A percentile compares a stretch with the other conserved stretches of the same genome.
Conservation (phyloP, 169 alveolate genomes). For the Toxoplasma gondii region DNA sequence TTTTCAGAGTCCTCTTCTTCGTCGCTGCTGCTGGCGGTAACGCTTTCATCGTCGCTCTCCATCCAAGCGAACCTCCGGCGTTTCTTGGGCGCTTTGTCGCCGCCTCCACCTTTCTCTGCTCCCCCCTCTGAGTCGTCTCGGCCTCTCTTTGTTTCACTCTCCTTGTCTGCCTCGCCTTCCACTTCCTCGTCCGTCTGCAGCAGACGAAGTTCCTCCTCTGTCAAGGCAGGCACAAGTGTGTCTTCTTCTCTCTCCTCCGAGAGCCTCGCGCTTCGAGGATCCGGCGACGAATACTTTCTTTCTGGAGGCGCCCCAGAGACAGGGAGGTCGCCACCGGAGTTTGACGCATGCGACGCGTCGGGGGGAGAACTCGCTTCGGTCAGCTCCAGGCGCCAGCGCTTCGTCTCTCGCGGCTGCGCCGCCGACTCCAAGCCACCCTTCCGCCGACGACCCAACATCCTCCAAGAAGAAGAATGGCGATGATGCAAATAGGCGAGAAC, state of each 20-base stretch:
- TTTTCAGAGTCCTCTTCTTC: not conserved
- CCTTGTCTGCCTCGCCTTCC: slow-evolving; percentile 23
- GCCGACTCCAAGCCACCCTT: not conserved
- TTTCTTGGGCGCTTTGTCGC: slow-evolving; percentile 2
- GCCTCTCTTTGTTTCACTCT: not conserved
- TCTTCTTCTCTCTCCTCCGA: not conserved
- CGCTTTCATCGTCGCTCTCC: slow-evolving; percentile 47
- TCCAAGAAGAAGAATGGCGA: not conserved
- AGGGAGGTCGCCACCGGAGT: not conserved
- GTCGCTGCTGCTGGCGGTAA: slow-evolving; percentile 50
- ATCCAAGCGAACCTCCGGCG: slow-evolving; percentile 44
- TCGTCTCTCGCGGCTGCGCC: not conserved
- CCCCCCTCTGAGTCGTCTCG: not conserved
- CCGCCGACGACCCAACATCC: not conserved
- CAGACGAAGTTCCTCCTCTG: slow-evolving; percentile 47
- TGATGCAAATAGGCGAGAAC: not conserved
- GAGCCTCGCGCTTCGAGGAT: not conserved
- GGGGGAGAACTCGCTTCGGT: not conserved
- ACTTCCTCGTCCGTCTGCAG: slow-evolving; percentile 47
- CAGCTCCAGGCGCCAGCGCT: not conserved
- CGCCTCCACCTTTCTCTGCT: not conserved
- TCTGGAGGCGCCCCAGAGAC: not conserved
- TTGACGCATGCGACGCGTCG: not conserved
- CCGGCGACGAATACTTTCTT: not conserved
- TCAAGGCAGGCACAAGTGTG: not conserved